Evolutionary conservation across 345 rosid genomes (phyloP).

Genomic region (Limnanthes douglasii): DNA sequence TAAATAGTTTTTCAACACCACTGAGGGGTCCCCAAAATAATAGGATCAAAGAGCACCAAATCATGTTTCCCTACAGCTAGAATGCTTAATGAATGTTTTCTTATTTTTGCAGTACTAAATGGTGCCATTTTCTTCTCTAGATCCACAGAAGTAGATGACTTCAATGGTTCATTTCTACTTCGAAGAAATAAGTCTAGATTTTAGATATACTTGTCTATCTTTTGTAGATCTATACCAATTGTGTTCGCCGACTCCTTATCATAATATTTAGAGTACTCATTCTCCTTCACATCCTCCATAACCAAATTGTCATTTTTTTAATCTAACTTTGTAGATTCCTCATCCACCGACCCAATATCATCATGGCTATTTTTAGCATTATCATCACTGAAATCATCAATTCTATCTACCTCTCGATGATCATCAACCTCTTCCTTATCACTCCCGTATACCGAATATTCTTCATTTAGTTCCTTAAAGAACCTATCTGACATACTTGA

Average conservation of each 20-base stretch:
- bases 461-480: constrained; percentile 91
- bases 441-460: constrained; percentile 82
- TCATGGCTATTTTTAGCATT: constrained; percentile 39
- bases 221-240: constrained; percentile 10
- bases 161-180: constrained; percentile 30
- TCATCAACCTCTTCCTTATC: constrained; percentile 91
- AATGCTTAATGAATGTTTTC: constrained; percentile 76
- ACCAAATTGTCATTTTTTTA: constrained; percentile 96
- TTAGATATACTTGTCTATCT: constrained; percentile 33
- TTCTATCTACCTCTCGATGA: constrained; percentile 64
- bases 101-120: constrained; percentile 24
- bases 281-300: constrained; percentile 49
- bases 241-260: constrained; percentile 32
- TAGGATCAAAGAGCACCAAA: constrained; percentile 28
- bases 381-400: constrained; percentile 71
- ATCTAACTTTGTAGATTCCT: constrained; percentile 84
- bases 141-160: constrained; percentile 25
- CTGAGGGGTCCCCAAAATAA: constrained; percentile 45
- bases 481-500: constrained; percentile 79
- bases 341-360: constrained; percentile 97
- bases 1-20: too few relatives aligned
- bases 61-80: constrained; percentile 47
- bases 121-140: constrained; percentile 11
- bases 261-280: constrained; percentile 46
- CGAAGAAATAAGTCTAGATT: constrained; percentile 44